These are phyloP conservation scores for Chalciporus sphaerocephalus DNA, from an alignment of 768 basidiomycete genomes.

Conservation along the genomic window DNA sequence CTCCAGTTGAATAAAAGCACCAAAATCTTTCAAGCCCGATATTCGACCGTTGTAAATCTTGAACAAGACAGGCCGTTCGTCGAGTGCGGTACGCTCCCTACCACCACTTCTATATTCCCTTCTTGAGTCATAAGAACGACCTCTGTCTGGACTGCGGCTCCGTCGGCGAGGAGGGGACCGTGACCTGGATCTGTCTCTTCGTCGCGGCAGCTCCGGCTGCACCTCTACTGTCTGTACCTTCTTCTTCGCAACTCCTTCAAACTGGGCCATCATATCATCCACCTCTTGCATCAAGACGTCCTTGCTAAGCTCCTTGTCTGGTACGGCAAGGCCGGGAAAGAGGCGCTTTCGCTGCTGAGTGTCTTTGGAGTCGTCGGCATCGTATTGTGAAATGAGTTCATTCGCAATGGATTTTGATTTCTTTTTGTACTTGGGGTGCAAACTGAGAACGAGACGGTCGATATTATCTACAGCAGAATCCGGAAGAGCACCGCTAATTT, in stretches of 20 bases:
- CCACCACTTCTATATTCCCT: constrained; percentile 40
- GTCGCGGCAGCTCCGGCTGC: constrained; percentile 58
- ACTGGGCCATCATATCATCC: constrained; percentile 81
- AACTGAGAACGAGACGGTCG: constrained; percentile 87
- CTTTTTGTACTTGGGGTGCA: constrained; percentile 96
- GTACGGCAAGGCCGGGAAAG: constrained; percentile 85
- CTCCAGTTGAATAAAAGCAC: constrained; percentile 88
- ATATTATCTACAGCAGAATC: constrained; percentile 89
- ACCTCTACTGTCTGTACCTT: constrained; percentile 38
- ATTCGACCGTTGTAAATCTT: constrained; percentile 93
- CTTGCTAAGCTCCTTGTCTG: constrained; percentile 64
- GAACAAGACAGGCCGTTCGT: constrained; percentile 84
- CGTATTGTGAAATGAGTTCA: constrained; percentile 33
- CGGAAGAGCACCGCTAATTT: constrained; percentile 77
- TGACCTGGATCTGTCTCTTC: constrained; percentile 45
- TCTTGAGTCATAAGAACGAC: constrained; percentile 42
- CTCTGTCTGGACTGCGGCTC: constrained; percentile 59
- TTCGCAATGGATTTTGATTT: constrained; percentile 37
- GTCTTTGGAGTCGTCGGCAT: constrained; percentile 41
- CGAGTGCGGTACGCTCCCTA: constrained; percentile 41
- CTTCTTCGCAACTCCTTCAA: constrained; percentile 67
- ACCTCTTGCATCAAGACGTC: constrained; percentile 86
- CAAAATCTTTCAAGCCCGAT: constrained; percentile 87
- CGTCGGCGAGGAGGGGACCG: constrained; percentile 46
- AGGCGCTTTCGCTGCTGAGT: constrained; percentile 75